phyloP scores from a whole-genome alignment of 352 stramenopile species.

The Phytophthora cryptogea region DNA sequence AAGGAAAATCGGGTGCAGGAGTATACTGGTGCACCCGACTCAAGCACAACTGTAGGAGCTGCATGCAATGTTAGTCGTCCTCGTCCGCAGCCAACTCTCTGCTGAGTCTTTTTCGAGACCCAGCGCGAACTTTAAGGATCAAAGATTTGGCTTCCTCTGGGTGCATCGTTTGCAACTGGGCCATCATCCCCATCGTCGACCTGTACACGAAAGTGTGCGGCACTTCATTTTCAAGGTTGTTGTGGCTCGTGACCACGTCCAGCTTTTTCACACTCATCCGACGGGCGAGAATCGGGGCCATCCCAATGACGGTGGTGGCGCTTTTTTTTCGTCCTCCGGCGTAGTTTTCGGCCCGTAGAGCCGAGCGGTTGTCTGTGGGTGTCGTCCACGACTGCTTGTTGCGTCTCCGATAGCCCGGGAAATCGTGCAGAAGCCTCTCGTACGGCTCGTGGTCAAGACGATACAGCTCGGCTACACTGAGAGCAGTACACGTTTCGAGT shows the following conservation, averaged over 20 bases:
- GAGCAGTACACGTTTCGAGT: conserved; percentile 61
- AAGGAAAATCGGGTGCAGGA: too few species aligned
- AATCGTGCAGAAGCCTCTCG: conserved; percentile 64
- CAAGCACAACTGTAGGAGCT: too few species aligned
- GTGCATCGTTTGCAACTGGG: conserved; percentile 44
- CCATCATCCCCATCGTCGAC: conserved; percentile 54
- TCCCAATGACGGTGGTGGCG: conserved; percentile 1
- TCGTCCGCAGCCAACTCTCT: conserved; percentile 2
- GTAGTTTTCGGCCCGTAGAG: neutral
- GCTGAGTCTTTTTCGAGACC: conserved; percentile 14
- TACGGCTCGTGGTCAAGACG: conserved; percentile 71
- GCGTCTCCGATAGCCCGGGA: conserved; percentile 57
- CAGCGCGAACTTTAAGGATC: conserved; percentile 17
- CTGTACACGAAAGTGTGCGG: conserved; percentile 52
- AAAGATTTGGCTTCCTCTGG: conserved; percentile 51
- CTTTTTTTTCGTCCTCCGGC: neutral
- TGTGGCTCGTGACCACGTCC: conserved; percentile 3
- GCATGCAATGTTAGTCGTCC: too few species aligned
- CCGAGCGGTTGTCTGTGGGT: neutral
- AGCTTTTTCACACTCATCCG: conserved; percentile 1
- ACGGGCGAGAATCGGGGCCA: conserved; percentile 11
- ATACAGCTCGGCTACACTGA: conserved; percentile 66
- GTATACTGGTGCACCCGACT: too few species aligned
- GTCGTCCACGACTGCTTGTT: conserved; percentile 63
- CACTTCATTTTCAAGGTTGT: conserved; percentile 45